Conservation (phyloP, 2,329 filamentous ascomycete genomes). For the Botrytis deweyae region DNA sequence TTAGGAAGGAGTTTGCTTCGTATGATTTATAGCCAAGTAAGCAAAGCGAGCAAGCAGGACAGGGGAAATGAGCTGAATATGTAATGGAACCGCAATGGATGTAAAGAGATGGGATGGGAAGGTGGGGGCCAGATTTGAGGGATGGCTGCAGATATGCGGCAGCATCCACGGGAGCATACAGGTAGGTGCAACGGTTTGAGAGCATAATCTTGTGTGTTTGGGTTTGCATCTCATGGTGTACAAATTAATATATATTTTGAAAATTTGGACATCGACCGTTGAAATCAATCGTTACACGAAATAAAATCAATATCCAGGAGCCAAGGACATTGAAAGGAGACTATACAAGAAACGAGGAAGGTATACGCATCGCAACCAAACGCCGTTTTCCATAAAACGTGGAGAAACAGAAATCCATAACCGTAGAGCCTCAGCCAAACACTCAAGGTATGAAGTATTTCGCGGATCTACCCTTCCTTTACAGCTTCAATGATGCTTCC, state of each 20-base stretch:
- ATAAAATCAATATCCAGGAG: neutral
- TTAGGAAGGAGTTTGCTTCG: neutral
- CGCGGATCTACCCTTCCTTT: conserved; percentile 41
- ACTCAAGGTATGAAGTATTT: neutral
- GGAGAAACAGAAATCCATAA: neutral
- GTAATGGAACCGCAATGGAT: conserved; percentile 4
- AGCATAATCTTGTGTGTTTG: conserved; percentile 9
- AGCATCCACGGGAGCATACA: neutral
- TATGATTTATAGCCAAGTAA: neutral
- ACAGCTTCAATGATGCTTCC: conserved; percentile 57
- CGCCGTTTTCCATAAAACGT: neutral
- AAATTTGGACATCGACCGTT: neutral
- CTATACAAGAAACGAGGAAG: neutral
- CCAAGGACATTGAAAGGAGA: neutral
- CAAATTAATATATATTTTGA: neutral
- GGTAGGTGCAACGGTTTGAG: neutral
- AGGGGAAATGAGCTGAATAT: neutral
- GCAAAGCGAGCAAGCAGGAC: neutral
- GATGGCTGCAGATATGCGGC: neutral
- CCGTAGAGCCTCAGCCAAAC: neutral
- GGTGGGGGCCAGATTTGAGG: neutral
- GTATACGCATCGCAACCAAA: conserved; percentile 9
- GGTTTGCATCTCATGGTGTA: neutral
- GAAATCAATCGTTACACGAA: neutral
- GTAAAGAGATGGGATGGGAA: neutral